Conservation (phyloP, 345 rosid species). For the Salix udensis region DNA sequence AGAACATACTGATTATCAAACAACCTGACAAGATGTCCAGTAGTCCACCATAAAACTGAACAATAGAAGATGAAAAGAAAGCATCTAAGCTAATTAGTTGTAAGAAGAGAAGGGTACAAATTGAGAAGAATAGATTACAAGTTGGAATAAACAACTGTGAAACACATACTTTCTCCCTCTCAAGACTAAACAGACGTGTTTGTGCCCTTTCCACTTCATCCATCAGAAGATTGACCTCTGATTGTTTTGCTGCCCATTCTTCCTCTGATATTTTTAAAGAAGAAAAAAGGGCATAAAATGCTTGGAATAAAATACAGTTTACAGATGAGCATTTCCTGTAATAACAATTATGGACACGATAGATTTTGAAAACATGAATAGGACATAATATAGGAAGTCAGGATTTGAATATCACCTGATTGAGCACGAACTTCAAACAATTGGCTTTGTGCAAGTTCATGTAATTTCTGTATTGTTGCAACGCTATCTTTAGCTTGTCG, state of each 20-base stretch:
- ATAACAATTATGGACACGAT: background rate
- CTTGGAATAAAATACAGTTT: background rate
- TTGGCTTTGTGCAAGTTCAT: slow-evolving; percentile 97
- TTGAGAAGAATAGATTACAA: background rate
- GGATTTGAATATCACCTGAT: slow-evolving; percentile 62
- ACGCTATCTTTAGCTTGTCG: slow-evolving; percentile 95
- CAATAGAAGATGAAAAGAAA: background rate
- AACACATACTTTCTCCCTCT: slow-evolving; percentile 81
- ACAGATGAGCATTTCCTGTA: background rate
- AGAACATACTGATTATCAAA: background rate
- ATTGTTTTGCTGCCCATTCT: slow-evolving; percentile 87
- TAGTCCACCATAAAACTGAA: background rate
- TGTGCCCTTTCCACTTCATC: slow-evolving; percentile 99
- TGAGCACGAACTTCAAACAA: slow-evolving; percentile 91
- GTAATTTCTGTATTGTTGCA: slow-evolving; percentile 87
- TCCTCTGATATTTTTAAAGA: slow-evolving; percentile 55
- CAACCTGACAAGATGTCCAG: too few species aligned
- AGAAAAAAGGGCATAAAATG: slow-evolving; percentile 8
- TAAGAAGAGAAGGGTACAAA: too few species aligned
- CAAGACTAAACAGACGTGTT: slow-evolving; percentile 84
- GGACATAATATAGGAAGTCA: background rate
- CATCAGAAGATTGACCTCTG: slow-evolving; percentile 90
- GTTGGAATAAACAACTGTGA: background rate
- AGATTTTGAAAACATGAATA: background rate
- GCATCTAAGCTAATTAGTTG: background rate